Conservation (phyloP, 2,329 filamentous ascomycete genomes). For the Paecilomyces fulvus region DNA sequence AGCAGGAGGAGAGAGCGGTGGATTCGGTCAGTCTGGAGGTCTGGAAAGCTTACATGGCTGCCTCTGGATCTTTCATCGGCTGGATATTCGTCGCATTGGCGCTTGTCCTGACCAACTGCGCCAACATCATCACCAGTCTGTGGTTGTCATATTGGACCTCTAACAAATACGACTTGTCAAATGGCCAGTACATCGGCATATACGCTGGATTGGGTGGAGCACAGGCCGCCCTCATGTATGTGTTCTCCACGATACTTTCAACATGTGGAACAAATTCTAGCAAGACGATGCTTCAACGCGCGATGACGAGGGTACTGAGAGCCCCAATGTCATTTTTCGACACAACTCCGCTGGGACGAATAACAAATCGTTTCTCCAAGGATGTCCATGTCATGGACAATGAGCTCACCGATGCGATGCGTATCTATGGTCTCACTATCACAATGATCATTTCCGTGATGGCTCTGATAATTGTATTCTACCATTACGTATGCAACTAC, state of each 20-base stretch:
- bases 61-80: slow-evolving; percentile 62
- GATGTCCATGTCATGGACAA: slow-evolving; percentile 98
- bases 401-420: slow-evolving; percentile 75
- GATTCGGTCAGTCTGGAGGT: slow-evolving; percentile 72
- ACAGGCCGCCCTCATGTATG: slow-evolving; percentile 69
- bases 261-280: slow-evolving; percentile 73
- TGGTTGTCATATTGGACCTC: slow-evolving; percentile 96
- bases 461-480: slow-evolving; percentile 86
- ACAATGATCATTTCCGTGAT: slow-evolving; percentile 78
- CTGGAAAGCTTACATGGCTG: slow-evolving; percentile 67
- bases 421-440: slow-evolving; percentile 85
- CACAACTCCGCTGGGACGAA: slow-evolving; percentile 87
- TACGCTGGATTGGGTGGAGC: slow-evolving; percentile 62
- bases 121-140: slow-evolving; percentile 78
- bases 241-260: slow-evolving; percentile 70
- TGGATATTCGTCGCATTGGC: slow-evolving; percentile 52
- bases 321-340: slow-evolving; percentile 88
- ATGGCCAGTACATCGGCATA: slow-evolving; percentile 60
- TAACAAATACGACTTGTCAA: slow-evolving; percentile 57
- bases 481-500: slow-evolving; percentile 55
- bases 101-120: slow-evolving; percentile 65
- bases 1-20: slow-evolving; percentile 52
- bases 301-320: slow-evolving; percentile 64
- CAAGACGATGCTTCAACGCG: slow-evolving; percentile 70
- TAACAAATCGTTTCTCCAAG: slow-evolving; percentile 92